Evolutionary conservation across 306 rosid genomes (phyloP), one percentile per base, ranked within the genome.

Genomic region (Casuarina glauca): DNA sequence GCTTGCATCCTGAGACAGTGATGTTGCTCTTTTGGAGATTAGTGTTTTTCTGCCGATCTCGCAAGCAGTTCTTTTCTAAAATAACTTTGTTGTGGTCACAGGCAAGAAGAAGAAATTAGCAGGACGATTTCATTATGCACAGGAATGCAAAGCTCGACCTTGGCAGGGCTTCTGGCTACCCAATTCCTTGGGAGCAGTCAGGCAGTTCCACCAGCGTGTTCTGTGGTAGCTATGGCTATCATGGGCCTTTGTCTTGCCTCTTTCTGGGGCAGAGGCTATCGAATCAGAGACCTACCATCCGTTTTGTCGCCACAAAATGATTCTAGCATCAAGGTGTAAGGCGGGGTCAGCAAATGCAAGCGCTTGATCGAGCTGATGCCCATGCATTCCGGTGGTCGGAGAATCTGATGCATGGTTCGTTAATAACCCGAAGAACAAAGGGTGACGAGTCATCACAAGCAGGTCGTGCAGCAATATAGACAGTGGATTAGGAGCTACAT

Each of bases 81-180:
- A 64, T 54, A 54, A 76, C 58, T 5, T 58, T 16, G 39, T 69
- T 49, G 46, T 19, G 78, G 50, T 81, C 48, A 63, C 87, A 94
- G 98, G 89, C 97, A 89, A 79, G 97, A 88, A 68, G 97, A 95
- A 80, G 86, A 74, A 54, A 97, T 89, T 36, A 86, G 86, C 82
- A 83, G 90, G 74, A 93, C 97, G 7, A 90, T 95, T 77, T 91
- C 99, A 15, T 74, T 95, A 36, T 95, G 99, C 90, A 93, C 96
- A 9, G 99, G 99, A 81, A 95, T 95, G 99, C 99, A 95, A 75
- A 95, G 99, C 85, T 93, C 99, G 46, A 95, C 99, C 42, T 86
- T 95, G 75, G 99, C 99, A 26, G 99, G 99, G 58, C 90, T 95
- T 74, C 94, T 95, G n/a, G 98, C 99, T 32, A 85, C 97, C 12